phyloP scores from a whole-genome alignment of 202 grass and related monocot species.

The Dendrocalamus latiflorus region DNA sequence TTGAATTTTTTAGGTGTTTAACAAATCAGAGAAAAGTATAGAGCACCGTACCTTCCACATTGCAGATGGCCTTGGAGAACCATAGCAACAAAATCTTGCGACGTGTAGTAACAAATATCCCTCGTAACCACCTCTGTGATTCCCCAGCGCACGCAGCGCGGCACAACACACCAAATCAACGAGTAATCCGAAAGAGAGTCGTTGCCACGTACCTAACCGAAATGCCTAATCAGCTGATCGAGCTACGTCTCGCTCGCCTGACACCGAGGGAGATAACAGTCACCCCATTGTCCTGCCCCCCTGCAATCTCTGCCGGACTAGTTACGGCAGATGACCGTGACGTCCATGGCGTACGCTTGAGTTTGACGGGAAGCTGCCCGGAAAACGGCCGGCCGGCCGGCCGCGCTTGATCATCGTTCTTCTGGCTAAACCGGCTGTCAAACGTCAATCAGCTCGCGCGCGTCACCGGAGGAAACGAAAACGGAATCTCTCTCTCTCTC shows the following conservation, averaged over 20 bases:
- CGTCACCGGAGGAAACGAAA: neutral
- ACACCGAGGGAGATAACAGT: neutral
- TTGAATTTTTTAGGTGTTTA: too few relatives aligned
- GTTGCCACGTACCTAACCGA: neutral
- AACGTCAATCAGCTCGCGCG: neutral
- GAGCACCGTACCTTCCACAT: too few relatives aligned
- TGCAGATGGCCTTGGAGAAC: too few relatives aligned
- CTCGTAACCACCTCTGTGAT: too few relatives aligned
- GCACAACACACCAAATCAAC: neutral
- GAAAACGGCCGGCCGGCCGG: neutral
- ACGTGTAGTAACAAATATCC: too few relatives aligned
- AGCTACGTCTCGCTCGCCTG: neutral
- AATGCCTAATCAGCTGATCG: neutral
- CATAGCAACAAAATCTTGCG: too few relatives aligned
- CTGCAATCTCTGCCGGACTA: neutral
- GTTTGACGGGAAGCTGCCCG: neutral
- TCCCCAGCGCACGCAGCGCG: too few relatives aligned
- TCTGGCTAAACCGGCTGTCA: neutral
- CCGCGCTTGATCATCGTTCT: neutral
- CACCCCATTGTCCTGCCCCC: neutral
- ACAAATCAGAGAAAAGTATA: too few relatives aligned
- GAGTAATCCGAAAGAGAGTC: neutral
- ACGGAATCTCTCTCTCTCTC: neutral
- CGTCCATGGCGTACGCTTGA: neutral
- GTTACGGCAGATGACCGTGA: constrained; percentile 10